A percentile compares a stretch with the other conserved stretches of the same genome.
Evolutionary conservation across 768 basidiomycete species (phyloP).

Genomic region (Mycena latifolia): DNA sequence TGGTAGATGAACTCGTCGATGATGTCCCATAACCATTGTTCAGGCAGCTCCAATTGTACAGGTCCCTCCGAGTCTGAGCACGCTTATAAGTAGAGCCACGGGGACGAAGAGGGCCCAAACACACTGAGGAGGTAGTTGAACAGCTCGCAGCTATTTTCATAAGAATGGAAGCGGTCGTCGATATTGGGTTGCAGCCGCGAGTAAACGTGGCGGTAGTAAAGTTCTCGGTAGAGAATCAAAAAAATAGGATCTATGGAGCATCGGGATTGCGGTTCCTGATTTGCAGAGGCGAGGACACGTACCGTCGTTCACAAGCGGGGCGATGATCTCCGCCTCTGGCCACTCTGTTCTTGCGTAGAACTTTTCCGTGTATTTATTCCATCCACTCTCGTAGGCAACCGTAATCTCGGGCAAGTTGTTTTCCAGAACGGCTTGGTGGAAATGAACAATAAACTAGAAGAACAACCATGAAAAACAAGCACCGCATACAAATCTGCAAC

Average conservation of each 20-base stretch:
- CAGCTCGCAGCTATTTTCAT: slow-evolving; percentile 97
- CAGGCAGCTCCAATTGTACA: slow-evolving; percentile 92
- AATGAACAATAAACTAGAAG: slow-evolving; percentile 90
- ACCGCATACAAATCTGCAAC: slow-evolving; percentile 40
- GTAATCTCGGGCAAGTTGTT: slow-evolving; percentile 95
- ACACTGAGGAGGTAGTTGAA: slow-evolving; percentile 97
- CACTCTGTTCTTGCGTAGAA: slow-evolving; percentile 95
- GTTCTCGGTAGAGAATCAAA: slow-evolving; percentile 95
- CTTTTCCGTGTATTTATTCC: slow-evolving; percentile 97
- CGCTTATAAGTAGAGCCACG: slow-evolving; percentile 9
- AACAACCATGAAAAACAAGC: slow-evolving; percentile 25
- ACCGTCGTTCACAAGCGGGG: slow-evolving; percentile 95
- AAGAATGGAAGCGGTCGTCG: slow-evolving; percentile 98
- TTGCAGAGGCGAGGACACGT: slow-evolving; percentile 39
- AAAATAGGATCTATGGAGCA: slow-evolving; percentile 86
- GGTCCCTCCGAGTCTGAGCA: slow-evolving; percentile 90
- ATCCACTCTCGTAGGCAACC: slow-evolving; percentile 94
- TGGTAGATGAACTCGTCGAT: slow-evolving; percentile 99
- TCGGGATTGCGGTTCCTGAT: not conserved
- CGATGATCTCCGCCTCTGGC: slow-evolving; percentile 97
- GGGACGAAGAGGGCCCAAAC: slow-evolving; percentile 42
- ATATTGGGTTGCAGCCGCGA: slow-evolving; percentile 95
- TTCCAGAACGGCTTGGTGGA: slow-evolving; percentile 92
- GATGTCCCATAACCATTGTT: slow-evolving; percentile 99
- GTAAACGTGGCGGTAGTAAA: slow-evolving; percentile 96